Conservation (phyloP, 805 yeast species). For the Nakazawaea pomicola region DNA sequence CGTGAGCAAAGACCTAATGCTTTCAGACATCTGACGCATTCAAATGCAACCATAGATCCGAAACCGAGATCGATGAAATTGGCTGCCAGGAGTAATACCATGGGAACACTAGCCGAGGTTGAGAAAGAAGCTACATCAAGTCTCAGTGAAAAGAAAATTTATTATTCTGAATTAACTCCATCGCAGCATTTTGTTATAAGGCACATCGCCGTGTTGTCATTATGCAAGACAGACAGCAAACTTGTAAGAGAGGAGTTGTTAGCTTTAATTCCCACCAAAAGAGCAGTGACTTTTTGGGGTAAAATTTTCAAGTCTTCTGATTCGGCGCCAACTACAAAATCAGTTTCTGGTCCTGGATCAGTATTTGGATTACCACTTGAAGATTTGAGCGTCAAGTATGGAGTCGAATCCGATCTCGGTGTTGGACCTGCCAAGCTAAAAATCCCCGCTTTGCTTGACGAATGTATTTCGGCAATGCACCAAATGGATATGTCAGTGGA, state of each 20-base stretch:
- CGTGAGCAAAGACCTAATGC: conserved; percentile 91
- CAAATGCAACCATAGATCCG: conserved; percentile 10
- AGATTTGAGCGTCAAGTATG: conserved; percentile 58
- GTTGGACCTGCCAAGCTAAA: conserved; percentile 75
- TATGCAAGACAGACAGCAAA: conserved; percentile 28
- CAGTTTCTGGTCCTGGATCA: background rate
- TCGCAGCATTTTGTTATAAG: conserved; percentile 55
- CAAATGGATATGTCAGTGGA: conserved; percentile 94
- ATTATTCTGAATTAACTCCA: conserved; percentile 60
- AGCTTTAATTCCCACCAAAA: conserved; percentile 36
- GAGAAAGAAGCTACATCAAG: background rate
- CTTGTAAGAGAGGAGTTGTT: conserved; percentile 35
- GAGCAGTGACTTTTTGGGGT: conserved; percentile 47
- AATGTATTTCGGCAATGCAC: conserved; percentile 73
- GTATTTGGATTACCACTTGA: conserved; percentile 82
- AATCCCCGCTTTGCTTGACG: conserved; percentile 86
- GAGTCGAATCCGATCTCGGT: conserved; percentile 80
- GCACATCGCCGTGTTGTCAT: conserved; percentile 53
- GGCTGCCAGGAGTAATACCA: conserved; percentile 8
- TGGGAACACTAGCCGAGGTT: background rate
- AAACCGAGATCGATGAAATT: conserved; percentile 8
- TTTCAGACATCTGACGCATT: conserved; percentile 64
- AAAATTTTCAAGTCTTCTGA: conserved; percentile 34
- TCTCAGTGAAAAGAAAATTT: conserved; percentile 28
- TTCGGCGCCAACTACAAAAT: background rate